Percentiles rank a stretch among this genome's conserved stretches.
These are phyloP conservation scores for Apiotrichum gracile DNA, from an alignment of 1,284 basidiomycete species.

Conservation along the genomic window DNA sequence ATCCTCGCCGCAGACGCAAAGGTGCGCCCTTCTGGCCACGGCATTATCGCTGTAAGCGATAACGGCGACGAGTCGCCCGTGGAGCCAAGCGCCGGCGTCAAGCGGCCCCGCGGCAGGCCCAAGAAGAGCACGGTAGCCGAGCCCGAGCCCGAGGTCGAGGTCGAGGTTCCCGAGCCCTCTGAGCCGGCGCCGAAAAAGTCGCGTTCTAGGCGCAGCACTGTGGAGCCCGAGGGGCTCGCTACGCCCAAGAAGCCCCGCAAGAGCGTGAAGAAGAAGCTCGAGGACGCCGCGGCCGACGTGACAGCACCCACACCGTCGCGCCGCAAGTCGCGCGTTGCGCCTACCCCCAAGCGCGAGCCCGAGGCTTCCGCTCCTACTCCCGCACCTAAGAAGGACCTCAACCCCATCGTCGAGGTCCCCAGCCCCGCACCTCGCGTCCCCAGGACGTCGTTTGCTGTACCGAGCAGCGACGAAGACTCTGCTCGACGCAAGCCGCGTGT, in stretches of 20 bases:
- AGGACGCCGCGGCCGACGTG: not conserved
- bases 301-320: not conserved
- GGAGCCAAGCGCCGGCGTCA: slow-evolving; percentile 11
- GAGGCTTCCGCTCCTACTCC: not conserved
- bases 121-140: slow-evolving; percentile 15
- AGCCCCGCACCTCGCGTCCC: slow-evolving; percentile 1
- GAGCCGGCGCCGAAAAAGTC: slow-evolving; percentile 16
- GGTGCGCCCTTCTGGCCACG: slow-evolving; percentile 36
- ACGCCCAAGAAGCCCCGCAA: slow-evolving; percentile 6
- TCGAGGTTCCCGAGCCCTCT: too few relatives aligned
- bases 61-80: slow-evolving; percentile 14
- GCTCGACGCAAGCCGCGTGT: slow-evolving; percentile 15
- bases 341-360: too few relatives aligned
- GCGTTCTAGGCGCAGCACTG: slow-evolving; percentile 1
- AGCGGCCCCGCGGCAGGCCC: slow-evolving; percentile 19
- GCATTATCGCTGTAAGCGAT: slow-evolving; percentile 38
- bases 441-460: slow-evolving; percentile 41
- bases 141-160: slow-evolving; percentile 1
- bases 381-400: not conserved
- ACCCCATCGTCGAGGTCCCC: not conserved
- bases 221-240: not conserved
- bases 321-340: not conserved
- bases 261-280: slow-evolving; percentile 2
- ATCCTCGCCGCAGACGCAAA: slow-evolving; percentile 26
- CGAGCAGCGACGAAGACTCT: slow-evolving; percentile 54